A percentile compares a stretch with the other conserved stretches of the same genome.
These are phyloP conservation scores for Albizia julibrissin DNA, from an alignment of 306 rosid genomes.

Conservation along the genomic window DNA sequence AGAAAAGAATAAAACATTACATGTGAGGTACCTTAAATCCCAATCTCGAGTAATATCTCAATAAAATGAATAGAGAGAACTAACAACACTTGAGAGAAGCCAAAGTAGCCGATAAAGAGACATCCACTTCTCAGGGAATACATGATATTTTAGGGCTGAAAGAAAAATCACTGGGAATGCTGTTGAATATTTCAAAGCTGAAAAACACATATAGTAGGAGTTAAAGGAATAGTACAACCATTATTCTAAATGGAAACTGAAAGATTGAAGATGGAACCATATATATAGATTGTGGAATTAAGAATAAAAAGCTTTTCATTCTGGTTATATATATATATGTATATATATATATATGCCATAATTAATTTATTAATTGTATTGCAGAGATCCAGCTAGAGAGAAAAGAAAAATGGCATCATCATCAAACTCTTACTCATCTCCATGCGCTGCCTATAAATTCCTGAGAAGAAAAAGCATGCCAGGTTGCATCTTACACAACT, in stretches of 20 bases:
- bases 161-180: slow-evolving; percentile 96
- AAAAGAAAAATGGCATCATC: slow-evolving; percentile 58
- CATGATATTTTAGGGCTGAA: slow-evolving; percentile 94
- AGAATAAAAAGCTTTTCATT: slow-evolving; percentile 1
- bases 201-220: slow-evolving; percentile 43
- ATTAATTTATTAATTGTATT: slow-evolving; percentile 15
- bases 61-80: slow-evolving; percentile 95
- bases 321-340: too few species aligned
- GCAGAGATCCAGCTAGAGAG: slow-evolving; percentile 18
- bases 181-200: slow-evolving; percentile 95
- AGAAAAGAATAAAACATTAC: slow-evolving; percentile 26
- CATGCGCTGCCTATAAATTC: slow-evolving; percentile 98
- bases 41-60: slow-evolving; percentile 99
- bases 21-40: slow-evolving; percentile 79
- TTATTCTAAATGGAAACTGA: slow-evolving; percentile 9
- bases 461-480: slow-evolving; percentile 91
- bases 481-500: slow-evolving; percentile 97
- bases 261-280: neutral
- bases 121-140: slow-evolving; percentile 80
- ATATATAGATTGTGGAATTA: slow-evolving; percentile 1
- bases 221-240: slow-evolving; percentile 37
- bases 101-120: slow-evolving; percentile 84
- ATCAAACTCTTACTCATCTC: slow-evolving; percentile 79
- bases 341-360: neutral
- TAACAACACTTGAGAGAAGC: slow-evolving; percentile 88